Conservation (phyloP, 768 basidiomycete genomes). For the Naganishia antarctica region DNA sequence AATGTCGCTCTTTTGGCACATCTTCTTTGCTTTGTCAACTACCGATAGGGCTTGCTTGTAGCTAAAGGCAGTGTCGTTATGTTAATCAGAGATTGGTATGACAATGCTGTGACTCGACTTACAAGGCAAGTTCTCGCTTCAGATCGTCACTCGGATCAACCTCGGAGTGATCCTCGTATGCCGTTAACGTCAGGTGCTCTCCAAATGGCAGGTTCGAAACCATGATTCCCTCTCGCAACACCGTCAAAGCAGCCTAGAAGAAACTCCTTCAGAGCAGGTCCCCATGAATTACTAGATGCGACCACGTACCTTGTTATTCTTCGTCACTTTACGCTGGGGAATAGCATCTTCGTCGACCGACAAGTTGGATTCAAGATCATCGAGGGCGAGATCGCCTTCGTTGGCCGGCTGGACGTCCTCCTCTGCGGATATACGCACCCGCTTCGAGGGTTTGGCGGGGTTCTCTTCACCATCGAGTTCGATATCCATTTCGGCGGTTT, state of each 20-base stretch:
- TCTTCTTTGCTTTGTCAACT: constrained; percentile 66
- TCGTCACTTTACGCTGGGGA: constrained; percentile 73
- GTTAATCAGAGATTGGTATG: neutral
- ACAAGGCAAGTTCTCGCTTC: constrained; percentile 94
- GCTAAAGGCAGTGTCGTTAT: constrained; percentile 53
- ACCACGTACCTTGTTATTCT: constrained; percentile 68
- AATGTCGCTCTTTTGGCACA: constrained; percentile 68
- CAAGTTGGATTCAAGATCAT: constrained; percentile 58
- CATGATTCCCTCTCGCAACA: constrained; percentile 38
- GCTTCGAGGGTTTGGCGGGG: constrained; percentile 1
- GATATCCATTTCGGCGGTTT: constrained; percentile 47
- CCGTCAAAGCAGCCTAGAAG: constrained; percentile 39
- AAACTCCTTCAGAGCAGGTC: constrained; percentile 37
- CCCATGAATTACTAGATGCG: neutral
- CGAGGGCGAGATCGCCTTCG: constrained; percentile 59
- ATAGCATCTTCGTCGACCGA: constrained; percentile 72
- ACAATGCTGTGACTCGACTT: constrained; percentile 46
- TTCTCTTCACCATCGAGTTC: constrained; percentile 51
- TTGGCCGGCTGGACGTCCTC: constrained; percentile 48
- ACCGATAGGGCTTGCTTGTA: constrained; percentile 91
- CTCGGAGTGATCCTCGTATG: constrained; percentile 30
- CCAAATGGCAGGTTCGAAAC: constrained; percentile 38
- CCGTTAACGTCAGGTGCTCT: constrained; percentile 41
- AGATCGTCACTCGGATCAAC: constrained; percentile 62
- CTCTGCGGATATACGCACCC: constrained; percentile 25